Conservation (phyloP, 257 asterid species). For the Petunia axillaris region DNA sequence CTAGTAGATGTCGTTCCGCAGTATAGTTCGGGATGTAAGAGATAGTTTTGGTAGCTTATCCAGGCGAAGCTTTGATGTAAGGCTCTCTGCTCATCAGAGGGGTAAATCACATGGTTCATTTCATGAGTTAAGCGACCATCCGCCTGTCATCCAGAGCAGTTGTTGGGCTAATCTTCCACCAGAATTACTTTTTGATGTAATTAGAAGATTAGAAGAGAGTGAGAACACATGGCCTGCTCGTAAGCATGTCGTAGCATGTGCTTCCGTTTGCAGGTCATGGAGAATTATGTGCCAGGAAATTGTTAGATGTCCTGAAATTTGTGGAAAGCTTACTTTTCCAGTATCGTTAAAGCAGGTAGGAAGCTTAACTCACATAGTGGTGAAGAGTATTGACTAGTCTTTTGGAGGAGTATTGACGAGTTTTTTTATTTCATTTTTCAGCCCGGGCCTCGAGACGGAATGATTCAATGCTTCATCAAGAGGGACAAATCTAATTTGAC, state of each 20-base stretch:
- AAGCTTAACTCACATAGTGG: not conserved
- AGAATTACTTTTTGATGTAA: conserved; percentile 81
- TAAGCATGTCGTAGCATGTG: conserved; percentile 83
- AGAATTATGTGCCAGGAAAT: conserved; percentile 83
- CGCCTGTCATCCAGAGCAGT: conserved; percentile 66
- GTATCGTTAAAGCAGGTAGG: conserved; percentile 86
- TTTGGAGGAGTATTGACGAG: conserved; percentile 6
- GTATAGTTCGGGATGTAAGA: conserved; percentile 84
- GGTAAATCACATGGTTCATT: conserved; percentile 78
- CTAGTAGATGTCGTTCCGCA: conserved; percentile 82
- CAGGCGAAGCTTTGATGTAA: conserved; percentile 72
- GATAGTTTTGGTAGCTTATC: conserved; percentile 92
- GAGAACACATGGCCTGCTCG: conserved; percentile 95
- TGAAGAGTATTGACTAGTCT: not conserved
- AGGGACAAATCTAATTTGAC: conserved; percentile 84
- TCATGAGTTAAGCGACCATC: conserved; percentile 60
- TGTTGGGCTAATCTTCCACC: conserved; percentile 96
- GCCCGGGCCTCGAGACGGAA: conserved; percentile 95
- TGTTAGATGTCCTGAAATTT: conserved; percentile 70
- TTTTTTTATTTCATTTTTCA: conserved; percentile 40
- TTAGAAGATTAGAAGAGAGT: conserved; percentile 86
- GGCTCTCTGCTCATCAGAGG: conserved; percentile 67
- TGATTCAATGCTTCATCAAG: conserved; percentile 90
- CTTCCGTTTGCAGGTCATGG: conserved; percentile 93
- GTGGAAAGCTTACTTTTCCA: conserved; percentile 90